A percentile compares a stretch with the other conserved stretches of the same genome.
Evolutionary conservation across 1,284 basidiomycete genomes (phyloP).

Genomic region (Moesziomyces globuligerus): DNA sequence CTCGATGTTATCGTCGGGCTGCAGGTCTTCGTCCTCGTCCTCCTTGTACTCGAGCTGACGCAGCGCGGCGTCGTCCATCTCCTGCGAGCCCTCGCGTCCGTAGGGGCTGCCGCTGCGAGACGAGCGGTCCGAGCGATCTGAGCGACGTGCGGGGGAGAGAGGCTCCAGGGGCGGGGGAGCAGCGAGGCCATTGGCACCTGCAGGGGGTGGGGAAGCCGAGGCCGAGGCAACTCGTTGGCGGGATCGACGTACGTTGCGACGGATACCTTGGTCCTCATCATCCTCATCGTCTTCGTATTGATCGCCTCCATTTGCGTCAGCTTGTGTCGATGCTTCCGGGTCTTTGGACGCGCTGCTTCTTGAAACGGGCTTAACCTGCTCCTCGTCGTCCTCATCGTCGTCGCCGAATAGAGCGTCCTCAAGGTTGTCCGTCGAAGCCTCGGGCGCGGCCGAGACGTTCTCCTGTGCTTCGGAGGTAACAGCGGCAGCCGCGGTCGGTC

Average conservation of each 20-base stretch:
- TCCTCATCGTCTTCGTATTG: conserved; percentile 42
- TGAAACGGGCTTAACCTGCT: conserved; percentile 17
- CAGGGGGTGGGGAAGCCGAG: conserved; percentile 36
- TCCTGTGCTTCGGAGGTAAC: conserved; percentile 11
- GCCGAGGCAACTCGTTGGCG: conserved; percentile 35
- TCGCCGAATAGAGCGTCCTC: conserved; percentile 53
- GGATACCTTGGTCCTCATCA: conserved; percentile 40
- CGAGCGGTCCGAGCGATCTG: conserved; percentile 27
- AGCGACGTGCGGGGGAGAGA: conserved; percentile 11
- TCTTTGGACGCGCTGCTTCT: conserved; percentile 8
- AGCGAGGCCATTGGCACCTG: conserved; percentile 22
- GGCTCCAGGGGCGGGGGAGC: conserved; percentile 29
- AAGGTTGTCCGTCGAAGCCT: conserved; percentile 16
- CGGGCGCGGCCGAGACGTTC: conserved; percentile 11
- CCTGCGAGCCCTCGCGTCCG: conserved; percentile 32
- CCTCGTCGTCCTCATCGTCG: conserved; percentile 44
- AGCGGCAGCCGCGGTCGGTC: conserved; percentile 1
- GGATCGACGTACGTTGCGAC: conserved; percentile 34
- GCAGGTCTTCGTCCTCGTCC: conserved; percentile 67
- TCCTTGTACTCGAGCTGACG: conserved; percentile 68
- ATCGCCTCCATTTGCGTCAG: not conserved
- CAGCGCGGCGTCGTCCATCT: conserved; percentile 39
- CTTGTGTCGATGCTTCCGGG: not conserved
- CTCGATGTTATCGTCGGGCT: conserved; percentile 74
- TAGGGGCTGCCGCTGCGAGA: conserved; percentile 39